Percentiles rank a stretch among this genome's conserved stretches.
Conservation (phyloP, 371 early-diverging fungal genomes). For the Dinochytrium kinnereticum region DNA sequence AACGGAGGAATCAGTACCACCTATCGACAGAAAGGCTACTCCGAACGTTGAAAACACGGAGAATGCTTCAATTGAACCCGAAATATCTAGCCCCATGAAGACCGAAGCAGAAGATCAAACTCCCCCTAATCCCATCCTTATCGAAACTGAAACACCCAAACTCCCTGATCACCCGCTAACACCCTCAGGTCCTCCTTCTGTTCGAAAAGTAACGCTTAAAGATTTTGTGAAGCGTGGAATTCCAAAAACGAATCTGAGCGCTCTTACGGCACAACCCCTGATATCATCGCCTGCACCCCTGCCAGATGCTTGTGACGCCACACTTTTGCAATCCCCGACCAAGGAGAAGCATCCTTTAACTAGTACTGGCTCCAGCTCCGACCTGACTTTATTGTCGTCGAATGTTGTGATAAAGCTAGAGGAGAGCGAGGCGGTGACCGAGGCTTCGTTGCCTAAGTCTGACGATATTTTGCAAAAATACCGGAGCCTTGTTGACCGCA, state of each 20-base stretch:
- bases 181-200: background rate
- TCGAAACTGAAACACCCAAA: background rate
- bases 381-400: too few species aligned
- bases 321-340: background rate
- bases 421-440: too few species aligned
- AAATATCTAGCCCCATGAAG: background rate
- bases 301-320: background rate
- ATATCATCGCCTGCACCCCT: background rate
- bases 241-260: background rate
- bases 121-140: background rate
- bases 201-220: constrained; percentile 12
- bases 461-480: background rate
- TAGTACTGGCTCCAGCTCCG: background rate
- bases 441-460: too few species aligned
- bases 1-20: too few species aligned
- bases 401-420: too few species aligned
- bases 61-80: background rate
- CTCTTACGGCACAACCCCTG: background rate
- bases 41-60: background rate
- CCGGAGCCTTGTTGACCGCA: background rate
- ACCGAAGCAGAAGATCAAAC: background rate
- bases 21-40: background rate
- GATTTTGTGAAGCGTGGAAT: constrained; percentile 17
- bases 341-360: background rate
- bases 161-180: background rate